A percentile compares a stretch with the other conserved stretches of the same genome.
Conservation (phyloP, 73 alveolate species). For the Paramecium primaurelia region DNA sequence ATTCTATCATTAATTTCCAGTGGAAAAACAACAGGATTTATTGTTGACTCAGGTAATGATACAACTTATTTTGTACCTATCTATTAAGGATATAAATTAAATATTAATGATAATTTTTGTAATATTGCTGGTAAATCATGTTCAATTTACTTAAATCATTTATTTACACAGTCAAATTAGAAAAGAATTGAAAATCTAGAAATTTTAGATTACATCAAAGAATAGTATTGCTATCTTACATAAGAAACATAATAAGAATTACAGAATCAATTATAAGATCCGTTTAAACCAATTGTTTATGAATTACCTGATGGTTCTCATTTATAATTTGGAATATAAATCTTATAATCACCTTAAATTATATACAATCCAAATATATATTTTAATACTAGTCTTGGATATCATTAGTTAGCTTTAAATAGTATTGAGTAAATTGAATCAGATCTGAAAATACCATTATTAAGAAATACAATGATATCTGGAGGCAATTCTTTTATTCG, state of each 20-base stretch:
- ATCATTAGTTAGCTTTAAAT: not conserved
- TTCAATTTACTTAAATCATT: conserved; percentile 79
- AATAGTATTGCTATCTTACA: conserved; percentile 88
- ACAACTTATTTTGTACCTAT: conserved; percentile 97
- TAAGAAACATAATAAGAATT: conserved; percentile 78
- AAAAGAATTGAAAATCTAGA: conserved; percentile 81
- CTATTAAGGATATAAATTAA: conserved; percentile 94
- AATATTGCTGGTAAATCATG: conserved; percentile 94
- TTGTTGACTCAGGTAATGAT: conserved; percentile 98
- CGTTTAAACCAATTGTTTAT: not conserved
- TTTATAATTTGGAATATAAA: not conserved
- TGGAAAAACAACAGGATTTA: conserved; percentile 94
- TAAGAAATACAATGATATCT: conserved; percentile 69
- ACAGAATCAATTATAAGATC: not conserved
- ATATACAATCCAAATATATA: not conserved
- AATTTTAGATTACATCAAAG: conserved; percentile 91
- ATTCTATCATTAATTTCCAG: conserved; percentile 91
- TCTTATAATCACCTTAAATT: not conserved
- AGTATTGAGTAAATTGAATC: conserved; percentile 61
- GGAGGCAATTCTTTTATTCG: conserved; percentile 90
- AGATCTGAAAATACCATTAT: conserved; percentile 79
- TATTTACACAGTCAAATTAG: conserved; percentile 73
- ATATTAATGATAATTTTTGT: conserved; percentile 72
- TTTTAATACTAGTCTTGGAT: not conserved
- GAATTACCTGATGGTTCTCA: not conserved